Evolutionary conservation across 306 rosid genomes (phyloP).

Genomic region (Gastrolobium bilobum): DNA sequence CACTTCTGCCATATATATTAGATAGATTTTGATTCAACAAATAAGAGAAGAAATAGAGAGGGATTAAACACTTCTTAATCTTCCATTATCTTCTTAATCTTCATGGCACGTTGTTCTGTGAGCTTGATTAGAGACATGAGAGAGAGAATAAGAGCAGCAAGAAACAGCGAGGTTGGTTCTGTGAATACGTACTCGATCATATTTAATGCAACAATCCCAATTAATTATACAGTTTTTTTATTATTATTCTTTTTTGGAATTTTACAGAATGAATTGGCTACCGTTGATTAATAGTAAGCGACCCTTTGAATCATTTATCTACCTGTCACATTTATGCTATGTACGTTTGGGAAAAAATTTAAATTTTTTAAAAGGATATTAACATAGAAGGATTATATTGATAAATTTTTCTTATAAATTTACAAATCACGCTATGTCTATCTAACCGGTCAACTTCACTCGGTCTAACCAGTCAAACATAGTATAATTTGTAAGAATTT

Average conservation of each 20-base stretch:
- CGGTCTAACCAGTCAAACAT: no score
- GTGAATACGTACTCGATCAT: background rate
- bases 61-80: background rate
- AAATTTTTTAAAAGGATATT: no score
- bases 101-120: background rate
- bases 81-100: background rate
- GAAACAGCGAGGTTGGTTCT: slow-evolving; percentile 45
- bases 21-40: background rate
- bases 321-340: background rate
- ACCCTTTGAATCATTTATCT: background rate
- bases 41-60: background rate
- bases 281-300: slow-evolving; percentile 2
- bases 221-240: background rate
- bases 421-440: no score
- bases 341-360: no score
- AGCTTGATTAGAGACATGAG: background rate
- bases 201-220: slow-evolving; percentile 4
- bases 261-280: background rate
- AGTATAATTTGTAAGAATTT: no score
- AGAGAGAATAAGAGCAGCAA: slow-evolving; percentile 10
- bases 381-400: no score
- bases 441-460: no score
- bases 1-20: slow-evolving; percentile 34
- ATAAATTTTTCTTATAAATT: no score
- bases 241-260: background rate